Percentiles rank a stretch among this genome's conserved stretches.
Evolutionary conservation across 2,329 filamentous ascomycete species (phyloP).

Genomic region (Blastomyces silverae): DNA sequence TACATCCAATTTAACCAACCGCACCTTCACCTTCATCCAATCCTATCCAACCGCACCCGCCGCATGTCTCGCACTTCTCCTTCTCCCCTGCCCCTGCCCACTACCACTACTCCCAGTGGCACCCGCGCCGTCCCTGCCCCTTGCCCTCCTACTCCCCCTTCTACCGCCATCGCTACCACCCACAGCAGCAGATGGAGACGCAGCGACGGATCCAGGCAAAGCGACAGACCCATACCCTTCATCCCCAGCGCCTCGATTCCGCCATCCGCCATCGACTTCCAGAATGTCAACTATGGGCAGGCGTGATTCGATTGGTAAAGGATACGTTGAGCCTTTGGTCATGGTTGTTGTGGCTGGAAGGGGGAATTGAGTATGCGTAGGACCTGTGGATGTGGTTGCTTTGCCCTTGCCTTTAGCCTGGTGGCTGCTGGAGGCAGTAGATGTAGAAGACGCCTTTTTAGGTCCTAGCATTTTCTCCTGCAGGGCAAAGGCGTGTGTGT

Average conservation of each 20-base stretch:
- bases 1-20: not conserved
- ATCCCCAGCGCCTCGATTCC: not conserved
- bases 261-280: slow-evolving; percentile 21
- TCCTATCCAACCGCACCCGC: not conserved
- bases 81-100: slow-evolving; percentile 5
- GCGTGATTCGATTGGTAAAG: not conserved
- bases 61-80: slow-evolving; percentile 11
- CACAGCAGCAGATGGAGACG: not conserved
- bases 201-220: not conserved
- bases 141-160: slow-evolving; percentile 3
- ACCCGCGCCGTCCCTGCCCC: not conserved
- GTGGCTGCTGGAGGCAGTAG: not conserved
- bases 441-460: not conserved
- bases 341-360: not conserved
- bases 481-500: slow-evolving; percentile 15
- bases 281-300: slow-evolving; percentile 20
- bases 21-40: not conserved
- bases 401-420: not conserved
- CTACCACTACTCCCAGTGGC: not conserved
- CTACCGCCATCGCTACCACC: not conserved
- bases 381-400: not conserved
- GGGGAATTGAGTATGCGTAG: not conserved
- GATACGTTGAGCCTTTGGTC: not conserved
- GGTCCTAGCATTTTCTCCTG: slow-evolving; percentile 12
- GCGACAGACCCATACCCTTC: not conserved